phyloP scores from a whole-genome alignment of 768 basidiomycete genomes.

The Boletus sp. region DNA sequence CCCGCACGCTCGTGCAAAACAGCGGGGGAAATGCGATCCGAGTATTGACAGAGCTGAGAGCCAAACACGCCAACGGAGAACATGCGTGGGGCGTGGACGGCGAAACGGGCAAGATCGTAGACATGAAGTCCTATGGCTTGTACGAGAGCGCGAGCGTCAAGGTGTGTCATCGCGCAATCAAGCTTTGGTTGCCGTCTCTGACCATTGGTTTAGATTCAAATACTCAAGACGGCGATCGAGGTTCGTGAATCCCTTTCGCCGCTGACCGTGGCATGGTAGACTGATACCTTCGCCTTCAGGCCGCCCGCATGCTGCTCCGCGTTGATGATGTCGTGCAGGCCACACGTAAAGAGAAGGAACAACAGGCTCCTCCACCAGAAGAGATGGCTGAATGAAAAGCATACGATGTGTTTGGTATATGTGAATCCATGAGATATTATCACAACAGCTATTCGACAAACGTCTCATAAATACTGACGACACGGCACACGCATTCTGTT shows the following conservation, averaged over 20 bases:
- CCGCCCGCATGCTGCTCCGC: constrained; percentile 85
- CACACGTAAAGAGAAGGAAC: constrained; percentile 64
- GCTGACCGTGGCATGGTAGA: neutral
- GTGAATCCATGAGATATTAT: too few relatives aligned
- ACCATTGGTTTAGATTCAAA: constrained; percentile 67
- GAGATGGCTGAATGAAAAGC: constrained; percentile 43
- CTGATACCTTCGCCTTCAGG: constrained; percentile 39
- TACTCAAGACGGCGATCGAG: constrained; percentile 95
- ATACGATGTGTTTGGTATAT: too few relatives aligned
- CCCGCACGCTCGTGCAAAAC: constrained; percentile 92
- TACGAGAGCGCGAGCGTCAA: constrained; percentile 97
- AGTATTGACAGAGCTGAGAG: constrained; percentile 89
- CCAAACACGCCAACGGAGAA: constrained; percentile 92
- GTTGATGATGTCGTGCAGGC: constrained; percentile 95
- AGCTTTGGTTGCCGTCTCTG: neutral
- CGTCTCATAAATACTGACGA: too few relatives aligned
- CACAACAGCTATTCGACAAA: too few relatives aligned
- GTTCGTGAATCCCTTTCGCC: constrained; percentile 32
- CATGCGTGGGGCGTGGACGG: constrained; percentile 94
- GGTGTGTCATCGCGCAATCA: constrained; percentile 34
- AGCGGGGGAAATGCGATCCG: constrained; percentile 93
- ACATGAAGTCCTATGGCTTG: constrained; percentile 93
- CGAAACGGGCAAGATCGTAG: constrained; percentile 91
- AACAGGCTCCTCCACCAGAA: constrained; percentile 50
- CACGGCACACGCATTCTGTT: too few relatives aligned